Base-by-base conservation (phyloP, 228 moss, liverwort and hornwort genomes). In the Sphagnum fallax region DNA sequence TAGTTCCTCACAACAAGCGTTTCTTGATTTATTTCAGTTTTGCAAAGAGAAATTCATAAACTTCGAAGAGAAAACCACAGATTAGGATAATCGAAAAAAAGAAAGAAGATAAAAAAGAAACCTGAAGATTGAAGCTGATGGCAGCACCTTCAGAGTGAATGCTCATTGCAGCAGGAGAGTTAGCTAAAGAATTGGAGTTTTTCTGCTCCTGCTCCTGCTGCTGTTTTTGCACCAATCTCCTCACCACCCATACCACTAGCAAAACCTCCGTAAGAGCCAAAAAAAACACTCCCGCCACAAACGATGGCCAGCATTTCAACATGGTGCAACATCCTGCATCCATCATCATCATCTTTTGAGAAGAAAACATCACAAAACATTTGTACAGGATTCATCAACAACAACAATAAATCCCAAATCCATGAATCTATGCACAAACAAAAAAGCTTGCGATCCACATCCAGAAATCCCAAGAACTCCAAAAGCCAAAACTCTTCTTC, bases 81-180 rank as follows among this genome's bases (percentile, higher is more conserved):
- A 32, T 32, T 58, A 9, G 58, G 58, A 58, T 9, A 14, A 9
- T 10, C 58, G 58, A 58, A 14, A 4, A 58, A 10, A 58, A 58
- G 10, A 9, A 65, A 7, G 49, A 7, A 57, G 60, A 60, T n/a
- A 10, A 49, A 14, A 32, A 9, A 53, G 18, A 47, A 62, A 84
- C 85, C 82, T 85, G 72, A 77, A 85, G 82, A 68, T 77, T 85
- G 75, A 82, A 79, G 75, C 52, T 81, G 65, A 74, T 72, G 73
- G 87, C 71, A 55, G 66, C 87, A 74, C 50, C 63, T 60, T 78
- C 50, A 48, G 52, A 67, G 60, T 51, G 65, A 51, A 74, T 81
- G 16, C 75, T 80, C 68, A 83, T 60, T 9, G 82, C 74, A 47
- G 87, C 80, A 6, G 76, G 52, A 50, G 81, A 75, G 32, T 32